Conservation (phyloP, 2,329 filamentous ascomycete species). For the Pseudocercospora pini-densiflorae region DNA sequence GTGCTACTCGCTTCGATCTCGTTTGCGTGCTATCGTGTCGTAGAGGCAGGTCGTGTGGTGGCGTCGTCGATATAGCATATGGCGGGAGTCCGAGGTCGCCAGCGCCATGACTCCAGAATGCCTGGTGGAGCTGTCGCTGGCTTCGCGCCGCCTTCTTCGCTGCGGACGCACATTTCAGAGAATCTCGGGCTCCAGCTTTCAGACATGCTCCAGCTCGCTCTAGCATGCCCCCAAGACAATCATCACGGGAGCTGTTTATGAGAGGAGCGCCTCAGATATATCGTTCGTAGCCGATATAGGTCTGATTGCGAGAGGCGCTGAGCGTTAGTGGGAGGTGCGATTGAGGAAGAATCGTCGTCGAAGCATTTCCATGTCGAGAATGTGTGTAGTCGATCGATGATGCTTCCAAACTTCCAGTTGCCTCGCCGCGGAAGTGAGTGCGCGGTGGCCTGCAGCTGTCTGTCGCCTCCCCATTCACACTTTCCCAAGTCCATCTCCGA, state of each 20-base stretch:
- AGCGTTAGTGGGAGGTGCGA: not conserved
- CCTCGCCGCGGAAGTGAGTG: not conserved
- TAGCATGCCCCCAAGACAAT: constrained; percentile 53
- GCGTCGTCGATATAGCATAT: constrained; percentile 17
- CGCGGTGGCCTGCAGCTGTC: not conserved
- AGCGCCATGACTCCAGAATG: constrained; percentile 62
- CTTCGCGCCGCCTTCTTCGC: constrained; percentile 43
- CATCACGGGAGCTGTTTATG: not conserved
- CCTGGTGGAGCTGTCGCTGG: constrained; percentile 57
- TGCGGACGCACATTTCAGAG: constrained; percentile 46
- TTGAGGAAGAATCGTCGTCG: not conserved
- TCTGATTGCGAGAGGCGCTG: not conserved
- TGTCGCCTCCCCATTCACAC: not conserved
- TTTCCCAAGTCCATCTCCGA: not conserved
- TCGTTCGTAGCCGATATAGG: not conserved
- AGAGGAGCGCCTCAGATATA: not conserved
- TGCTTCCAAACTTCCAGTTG: not conserved
- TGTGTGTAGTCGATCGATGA: not conserved
- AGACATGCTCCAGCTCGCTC: constrained; percentile 64
- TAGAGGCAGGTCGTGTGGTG: constrained; percentile 18
- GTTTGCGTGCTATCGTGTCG: constrained; percentile 15
- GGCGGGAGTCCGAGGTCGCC: constrained; percentile 49
- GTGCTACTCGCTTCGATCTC: not conserved
- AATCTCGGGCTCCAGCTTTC: constrained; percentile 59
- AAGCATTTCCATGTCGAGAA: not conserved